Conservation (phyloP, 1,284 basidiomycete genomes). For the Tilletia setariae region DNA sequence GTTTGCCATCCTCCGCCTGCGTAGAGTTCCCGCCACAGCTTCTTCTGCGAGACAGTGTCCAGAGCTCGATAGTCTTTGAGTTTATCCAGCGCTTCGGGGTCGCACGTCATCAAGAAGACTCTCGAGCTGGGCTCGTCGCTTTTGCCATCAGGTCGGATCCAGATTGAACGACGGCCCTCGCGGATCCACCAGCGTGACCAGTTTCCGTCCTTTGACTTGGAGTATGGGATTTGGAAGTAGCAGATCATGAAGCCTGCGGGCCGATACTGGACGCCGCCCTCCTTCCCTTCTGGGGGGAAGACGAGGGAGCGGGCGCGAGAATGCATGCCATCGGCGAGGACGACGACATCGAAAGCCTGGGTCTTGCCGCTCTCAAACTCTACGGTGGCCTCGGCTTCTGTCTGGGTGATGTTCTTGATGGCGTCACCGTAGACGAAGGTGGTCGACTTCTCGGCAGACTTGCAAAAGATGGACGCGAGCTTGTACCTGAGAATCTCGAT, state of each 20-base stretch:
- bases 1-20: slow-evolving; percentile 26
- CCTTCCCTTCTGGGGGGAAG: slow-evolving; percentile 23
- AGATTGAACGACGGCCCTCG: slow-evolving; percentile 17
- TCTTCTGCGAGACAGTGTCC: slow-evolving; percentile 19
- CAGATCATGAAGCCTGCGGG: slow-evolving; percentile 14
- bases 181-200: slow-evolving; percentile 27
- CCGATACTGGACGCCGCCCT: slow-evolving; percentile 17
- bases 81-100: not conserved
- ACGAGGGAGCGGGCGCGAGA: slow-evolving; percentile 29
- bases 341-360: slow-evolving; percentile 29
- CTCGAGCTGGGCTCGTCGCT: slow-evolving; percentile 21
- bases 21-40: slow-evolving; percentile 24
- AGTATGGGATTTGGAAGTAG: slow-evolving; percentile 29
- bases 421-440: slow-evolving; percentile 28
- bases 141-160: slow-evolving; percentile 31
- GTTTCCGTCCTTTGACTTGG: slow-evolving; percentile 18
- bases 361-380: slow-evolving; percentile 22
- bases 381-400: slow-evolving; percentile 22
- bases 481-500: slow-evolving; percentile 38
- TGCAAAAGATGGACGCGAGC: slow-evolving; percentile 29
- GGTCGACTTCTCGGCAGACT: slow-evolving; percentile 21
- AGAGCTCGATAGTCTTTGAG: not conserved
- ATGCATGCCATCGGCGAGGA: slow-evolving; percentile 38
- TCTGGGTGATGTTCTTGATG: slow-evolving; percentile 26
- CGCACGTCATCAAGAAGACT: slow-evolving; percentile 16